Percentiles rank a stretch among this genome's conserved stretches.
Conservation (phyloP, 2,329 filamentous ascomycete species). For the Ophiostoma pallidulum region DNA sequence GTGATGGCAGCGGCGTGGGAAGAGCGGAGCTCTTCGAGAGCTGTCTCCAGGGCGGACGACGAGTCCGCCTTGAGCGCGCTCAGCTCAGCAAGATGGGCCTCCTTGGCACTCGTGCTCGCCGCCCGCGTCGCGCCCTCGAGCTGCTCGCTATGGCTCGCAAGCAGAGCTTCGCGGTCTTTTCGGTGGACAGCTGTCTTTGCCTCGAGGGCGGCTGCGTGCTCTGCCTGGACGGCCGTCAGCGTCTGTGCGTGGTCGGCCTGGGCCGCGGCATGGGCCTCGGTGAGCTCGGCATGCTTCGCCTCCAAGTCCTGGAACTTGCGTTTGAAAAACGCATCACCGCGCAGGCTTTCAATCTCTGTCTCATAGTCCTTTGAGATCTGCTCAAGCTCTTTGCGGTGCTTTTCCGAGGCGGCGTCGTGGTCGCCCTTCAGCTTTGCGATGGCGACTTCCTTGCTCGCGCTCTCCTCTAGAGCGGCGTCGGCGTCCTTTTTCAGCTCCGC, state of each 20-base stretch:
- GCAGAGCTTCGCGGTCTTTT: constrained; percentile 44
- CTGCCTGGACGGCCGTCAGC: constrained; percentile 33
- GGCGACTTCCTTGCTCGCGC: constrained; percentile 37
- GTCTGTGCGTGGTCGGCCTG: constrained; percentile 32
- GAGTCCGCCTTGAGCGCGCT: constrained; percentile 37
- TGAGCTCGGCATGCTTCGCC: constrained; percentile 43
- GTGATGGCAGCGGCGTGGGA: constrained; percentile 36
- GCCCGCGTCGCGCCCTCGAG: constrained; percentile 46
- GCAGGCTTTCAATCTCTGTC: constrained; percentile 54
- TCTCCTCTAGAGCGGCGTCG: constrained; percentile 37
- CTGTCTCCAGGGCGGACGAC: constrained; percentile 25
- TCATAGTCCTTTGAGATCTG: constrained; percentile 52
- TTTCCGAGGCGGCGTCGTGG: constrained; percentile 30
- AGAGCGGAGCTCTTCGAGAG: constrained; percentile 30
- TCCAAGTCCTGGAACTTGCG: constrained; percentile 54
- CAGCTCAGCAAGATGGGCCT: constrained; percentile 40
- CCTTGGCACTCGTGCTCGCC: constrained; percentile 39
- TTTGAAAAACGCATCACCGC: constrained; percentile 55
- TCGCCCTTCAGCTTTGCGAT: constrained; percentile 43
- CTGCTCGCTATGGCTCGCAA: constrained; percentile 48
- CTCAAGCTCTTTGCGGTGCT: constrained; percentile 49
- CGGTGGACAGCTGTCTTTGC: constrained; percentile 44
- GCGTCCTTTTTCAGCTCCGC: constrained; percentile 20
- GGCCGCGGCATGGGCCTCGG: constrained; percentile 20
- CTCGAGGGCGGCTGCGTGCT: constrained; percentile 39